A percentile compares a stretch with the other conserved stretches of the same genome.
These are phyloP conservation scores for Suillus hirtellus DNA, from an alignment of 768 basidiomycete genomes.

Conservation along the genomic window DNA sequence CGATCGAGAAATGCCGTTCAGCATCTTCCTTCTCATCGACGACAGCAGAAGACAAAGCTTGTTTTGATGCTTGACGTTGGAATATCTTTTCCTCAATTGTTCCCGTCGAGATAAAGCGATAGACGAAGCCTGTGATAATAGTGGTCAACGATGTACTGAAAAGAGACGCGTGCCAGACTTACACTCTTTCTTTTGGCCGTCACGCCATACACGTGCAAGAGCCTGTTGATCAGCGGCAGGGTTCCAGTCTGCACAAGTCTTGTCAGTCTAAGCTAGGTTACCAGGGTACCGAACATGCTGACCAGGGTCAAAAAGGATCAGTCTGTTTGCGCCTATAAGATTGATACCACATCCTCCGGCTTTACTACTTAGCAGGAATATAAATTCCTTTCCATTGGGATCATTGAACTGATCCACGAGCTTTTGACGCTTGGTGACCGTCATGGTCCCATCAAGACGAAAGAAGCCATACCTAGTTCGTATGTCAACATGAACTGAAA, in stretches of 20 bases:
- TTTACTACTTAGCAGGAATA: constrained; percentile 93
- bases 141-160: background rate
- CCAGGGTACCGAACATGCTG: constrained; percentile 19
- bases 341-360: constrained; percentile 98
- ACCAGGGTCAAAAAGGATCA: constrained; percentile 97
- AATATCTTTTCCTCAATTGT: constrained; percentile 99
- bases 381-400: constrained; percentile 89
- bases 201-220: constrained; percentile 97
- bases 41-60: constrained; percentile 95
- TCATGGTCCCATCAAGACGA: constrained; percentile 94
- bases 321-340: constrained; percentile 90
- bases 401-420: constrained; percentile 96
- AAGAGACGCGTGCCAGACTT: constrained; percentile 27
- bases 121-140: constrained; percentile 77
- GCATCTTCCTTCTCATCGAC: constrained; percentile 97
- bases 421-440: constrained; percentile 88
- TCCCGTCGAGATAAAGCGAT: constrained; percentile 95
- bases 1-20: constrained; percentile 91
- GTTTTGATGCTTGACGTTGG: constrained; percentile 94
- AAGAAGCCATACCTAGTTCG: constrained; percentile 80
- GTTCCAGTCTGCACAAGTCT: constrained; percentile 79
- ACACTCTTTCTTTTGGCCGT: constrained; percentile 99
- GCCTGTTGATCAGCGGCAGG: constrained; percentile 99
- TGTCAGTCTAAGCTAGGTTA: background rate
- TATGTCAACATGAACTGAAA: constrained; percentile 5